Conservation (phyloP, 1,139 yeast genomes). For the Nakaseomyces delphensis region DNA sequence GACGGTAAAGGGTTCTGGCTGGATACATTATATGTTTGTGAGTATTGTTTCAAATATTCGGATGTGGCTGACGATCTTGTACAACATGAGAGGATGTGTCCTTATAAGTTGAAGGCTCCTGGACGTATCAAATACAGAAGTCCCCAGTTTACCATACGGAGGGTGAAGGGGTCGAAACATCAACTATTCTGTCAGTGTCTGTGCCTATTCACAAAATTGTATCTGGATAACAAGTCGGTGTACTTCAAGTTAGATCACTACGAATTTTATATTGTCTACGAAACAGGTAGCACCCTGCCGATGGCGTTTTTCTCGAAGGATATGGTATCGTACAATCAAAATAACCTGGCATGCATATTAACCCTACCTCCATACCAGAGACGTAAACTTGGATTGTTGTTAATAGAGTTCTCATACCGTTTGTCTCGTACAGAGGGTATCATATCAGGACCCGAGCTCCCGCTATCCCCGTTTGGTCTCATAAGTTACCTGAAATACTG, state of each 20-base stretch:
- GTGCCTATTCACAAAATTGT: constrained; percentile 76
- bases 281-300: constrained; percentile 39
- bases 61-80: constrained; percentile 35
- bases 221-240: constrained; percentile 84
- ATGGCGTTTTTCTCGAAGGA: constrained; percentile 94
- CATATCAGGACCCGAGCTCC: constrained; percentile 85
- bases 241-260: constrained; percentile 71
- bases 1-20: constrained; percentile 40
- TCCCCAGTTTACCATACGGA: constrained; percentile 47
- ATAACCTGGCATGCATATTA: constrained; percentile 84
- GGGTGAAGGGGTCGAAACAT: constrained; percentile 55
- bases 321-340: constrained; percentile 69
- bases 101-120: constrained; percentile 37
- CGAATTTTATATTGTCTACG: constrained; percentile 69
- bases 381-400: constrained; percentile 61
- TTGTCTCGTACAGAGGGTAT: constrained; percentile 50
- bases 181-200: constrained; percentile 70
- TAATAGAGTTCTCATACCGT: constrained; percentile 77
- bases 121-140: constrained; percentile 68
- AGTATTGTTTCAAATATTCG: constrained; percentile 74
- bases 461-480: constrained; percentile 74
- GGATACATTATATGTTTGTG: constrained; percentile 62
- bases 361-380: constrained; percentile 90
- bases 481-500: constrained; percentile 70
- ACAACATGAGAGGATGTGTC: constrained; percentile 44